Base-by-base conservation (phyloP, 2,329 filamentous ascomycete genomes). In the Alternaria rosae region DNA sequence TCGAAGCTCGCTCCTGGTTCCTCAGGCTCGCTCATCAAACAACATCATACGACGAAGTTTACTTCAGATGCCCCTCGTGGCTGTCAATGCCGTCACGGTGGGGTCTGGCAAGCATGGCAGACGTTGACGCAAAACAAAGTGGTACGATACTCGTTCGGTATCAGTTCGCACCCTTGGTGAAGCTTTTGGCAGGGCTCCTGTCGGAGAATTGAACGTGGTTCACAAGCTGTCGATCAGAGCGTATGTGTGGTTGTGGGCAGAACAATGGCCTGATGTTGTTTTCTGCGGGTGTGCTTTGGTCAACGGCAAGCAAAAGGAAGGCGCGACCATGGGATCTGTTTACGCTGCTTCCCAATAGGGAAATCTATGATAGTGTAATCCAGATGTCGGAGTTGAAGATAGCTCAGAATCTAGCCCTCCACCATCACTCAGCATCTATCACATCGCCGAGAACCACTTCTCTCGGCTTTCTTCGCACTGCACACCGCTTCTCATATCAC, bases 1-100 rank as follows among this genome's bases (percentile, higher is more conserved):
- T 57, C 52, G 55, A 60, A 62, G 25, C 54, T 42, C 47, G n/a
- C 50, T 63, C 61, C 60, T 62, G 60, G 59, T 54, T 64, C 59
- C 52, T 65, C 51, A 62, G 63, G 63, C 63, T 41, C 57, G 62
- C 44, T 56, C 64, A 70, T 75, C 73, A 76, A 76, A 77, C 75
- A 73, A 66, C 64, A 70, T 77, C 73, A 69, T 76, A 77, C 75
- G 73, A 77, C 74, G 66, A 72, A 71, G 75, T 77, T 78, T 77
- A 68, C 74, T 53, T 67, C 73, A 73, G 70, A 62, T 57, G 42
- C 55, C 58, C 59, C 65, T 61, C 62, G 20, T 67, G 57, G 62
- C 59, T 61, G 50, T 64, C 62, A 64, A 66, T 59, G 66, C 57
- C 62, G 57, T 60, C 51, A 51, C 21, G 5, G 48, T 52, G 50